phyloP scores from a whole-genome alignment of 2,329 filamentous ascomycete genomes.

The Colletotrichum godetiae region DNA sequence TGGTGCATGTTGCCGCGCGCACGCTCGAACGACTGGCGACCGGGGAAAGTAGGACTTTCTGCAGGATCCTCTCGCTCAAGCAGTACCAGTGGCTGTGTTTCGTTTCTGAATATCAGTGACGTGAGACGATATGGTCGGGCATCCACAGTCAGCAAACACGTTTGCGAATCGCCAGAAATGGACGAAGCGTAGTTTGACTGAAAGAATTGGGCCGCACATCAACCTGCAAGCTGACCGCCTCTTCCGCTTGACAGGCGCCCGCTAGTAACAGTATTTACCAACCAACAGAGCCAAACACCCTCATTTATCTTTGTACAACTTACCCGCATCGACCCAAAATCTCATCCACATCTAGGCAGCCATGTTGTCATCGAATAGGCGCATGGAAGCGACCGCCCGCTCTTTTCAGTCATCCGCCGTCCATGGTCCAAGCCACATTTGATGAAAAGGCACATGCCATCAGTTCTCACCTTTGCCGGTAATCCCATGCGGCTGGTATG shows the following conservation, averaged over 20 bases:
- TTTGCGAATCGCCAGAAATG: background rate
- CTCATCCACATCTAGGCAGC: background rate
- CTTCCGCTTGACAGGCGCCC: background rate
- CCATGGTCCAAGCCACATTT: background rate
- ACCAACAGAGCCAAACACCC: background rate
- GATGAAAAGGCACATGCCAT: conserved; percentile 5
- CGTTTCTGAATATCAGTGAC: conserved; percentile 25
- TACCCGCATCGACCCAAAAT: background rate
- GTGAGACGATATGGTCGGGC: conserved; percentile 14
- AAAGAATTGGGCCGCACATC: background rate
- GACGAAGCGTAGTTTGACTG: background rate
- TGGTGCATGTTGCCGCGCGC: conserved; percentile 15
- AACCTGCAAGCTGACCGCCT: background rate
- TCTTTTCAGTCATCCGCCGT: background rate
- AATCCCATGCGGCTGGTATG: background rate
- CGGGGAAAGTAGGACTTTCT: background rate
- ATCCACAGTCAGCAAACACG: conserved; percentile 1
- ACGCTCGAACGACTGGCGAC: background rate
- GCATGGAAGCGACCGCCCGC: background rate
- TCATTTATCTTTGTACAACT: background rate
- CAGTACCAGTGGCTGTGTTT: conserved; percentile 28
- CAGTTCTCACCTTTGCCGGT: background rate
- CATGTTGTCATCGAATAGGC: background rate
- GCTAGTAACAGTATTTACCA: background rate
- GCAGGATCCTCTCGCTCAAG: conserved; percentile 27